These are phyloP conservation scores for Colletotrichum cordylinicola DNA, from an alignment of 2,329 filamentous ascomycete species.

Conservation along the genomic window DNA sequence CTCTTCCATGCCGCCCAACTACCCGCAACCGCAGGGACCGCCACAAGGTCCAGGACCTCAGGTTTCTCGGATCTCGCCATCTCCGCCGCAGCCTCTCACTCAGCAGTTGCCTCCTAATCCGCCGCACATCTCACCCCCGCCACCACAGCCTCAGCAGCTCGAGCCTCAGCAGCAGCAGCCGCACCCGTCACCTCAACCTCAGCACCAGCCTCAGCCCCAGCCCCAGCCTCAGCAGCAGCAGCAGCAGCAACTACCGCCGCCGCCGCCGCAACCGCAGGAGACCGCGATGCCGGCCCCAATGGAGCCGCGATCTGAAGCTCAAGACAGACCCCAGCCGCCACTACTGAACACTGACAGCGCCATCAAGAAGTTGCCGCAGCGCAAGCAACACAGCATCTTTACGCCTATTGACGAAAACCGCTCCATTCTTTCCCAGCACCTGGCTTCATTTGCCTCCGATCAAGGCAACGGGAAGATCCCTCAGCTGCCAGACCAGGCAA, in stretches of 20 bases:
- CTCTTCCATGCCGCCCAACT: slow-evolving; percentile 73
- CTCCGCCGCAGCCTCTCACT: slow-evolving; percentile 64
- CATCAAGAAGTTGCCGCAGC: slow-evolving; percentile 71
- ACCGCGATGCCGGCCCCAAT: slow-evolving; percentile 55
- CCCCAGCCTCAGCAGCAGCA: slow-evolving; percentile 39
- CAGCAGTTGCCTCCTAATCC: slow-evolving; percentile 54
- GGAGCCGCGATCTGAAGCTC: slow-evolving; percentile 51
- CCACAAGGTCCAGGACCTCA: slow-evolving; percentile 48
- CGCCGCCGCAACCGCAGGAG: slow-evolving; percentile 54
- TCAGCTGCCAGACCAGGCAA: slow-evolving; percentile 20
- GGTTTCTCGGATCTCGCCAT: slow-evolving; percentile 58
- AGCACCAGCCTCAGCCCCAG: slow-evolving; percentile 46
- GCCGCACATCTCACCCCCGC: slow-evolving; percentile 58
- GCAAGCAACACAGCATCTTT: slow-evolving; percentile 91
- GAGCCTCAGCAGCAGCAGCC: slow-evolving; percentile 34
- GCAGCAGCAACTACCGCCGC: slow-evolving; percentile 44
- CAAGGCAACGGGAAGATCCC: slow-evolving; percentile 42
- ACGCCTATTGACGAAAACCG: slow-evolving; percentile 95
- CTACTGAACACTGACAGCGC: slow-evolving; percentile 56
- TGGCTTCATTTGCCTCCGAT: slow-evolving; percentile 68
- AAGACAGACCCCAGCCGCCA: slow-evolving; percentile 51
- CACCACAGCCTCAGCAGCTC: slow-evolving; percentile 50
- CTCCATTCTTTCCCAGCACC: slow-evolving; percentile 86
- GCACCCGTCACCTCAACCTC: slow-evolving; percentile 35
- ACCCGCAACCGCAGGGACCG: slow-evolving; percentile 60